phyloP scores from a whole-genome alignment of 2,329 filamentous ascomycete genomes.

The Davidsoniella neocaledoniae region DNA sequence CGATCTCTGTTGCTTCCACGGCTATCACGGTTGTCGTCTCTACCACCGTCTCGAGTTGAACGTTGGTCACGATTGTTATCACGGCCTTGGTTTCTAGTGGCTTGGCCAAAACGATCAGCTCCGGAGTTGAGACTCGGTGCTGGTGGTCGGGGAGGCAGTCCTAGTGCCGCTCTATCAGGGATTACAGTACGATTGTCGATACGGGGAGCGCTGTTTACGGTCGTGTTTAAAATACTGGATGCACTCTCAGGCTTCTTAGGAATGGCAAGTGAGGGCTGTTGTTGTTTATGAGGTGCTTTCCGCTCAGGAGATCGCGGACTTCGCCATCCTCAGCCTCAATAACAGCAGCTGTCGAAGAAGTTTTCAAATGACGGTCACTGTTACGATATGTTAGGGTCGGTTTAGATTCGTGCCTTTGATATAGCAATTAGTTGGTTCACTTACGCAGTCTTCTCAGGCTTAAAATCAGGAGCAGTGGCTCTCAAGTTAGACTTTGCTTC shows the following conservation, averaged over 20 bases:
- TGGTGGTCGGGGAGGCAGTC: conserved; percentile 9
- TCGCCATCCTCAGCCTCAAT: conserved; percentile 55
- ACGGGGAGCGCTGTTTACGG: not conserved
- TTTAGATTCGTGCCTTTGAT: conserved; percentile 7
- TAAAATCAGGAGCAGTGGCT: conserved; percentile 47
- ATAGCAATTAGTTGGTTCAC: conserved; percentile 12
- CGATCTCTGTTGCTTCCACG: conserved; percentile 8
- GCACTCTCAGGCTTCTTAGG: conserved; percentile 9
- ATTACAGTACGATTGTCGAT: not conserved
- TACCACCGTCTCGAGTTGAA: conserved; percentile 1
- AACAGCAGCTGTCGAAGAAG: conserved; percentile 12
- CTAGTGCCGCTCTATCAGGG: conserved; percentile 1
- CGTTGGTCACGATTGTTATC: conserved; percentile 6
- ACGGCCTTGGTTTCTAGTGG: not conserved
- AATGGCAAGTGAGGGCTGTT: conserved; percentile 13
- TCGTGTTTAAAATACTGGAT: not conserved
- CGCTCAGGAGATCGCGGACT: conserved; percentile 23
- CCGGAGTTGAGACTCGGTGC: conserved; percentile 14
- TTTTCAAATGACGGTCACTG: not conserved
- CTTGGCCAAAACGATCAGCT: conserved; percentile 3
- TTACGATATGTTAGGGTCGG: not conserved
- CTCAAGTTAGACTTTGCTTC: conserved; percentile 29
- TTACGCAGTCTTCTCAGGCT: conserved; percentile 29
- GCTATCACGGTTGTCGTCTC: conserved; percentile 3
- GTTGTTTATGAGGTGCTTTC: conserved; percentile 18